These are phyloP conservation scores for Pichia thaimueangensis DNA, from an alignment of 805 yeast genomes.

Conservation along the genomic window DNA sequence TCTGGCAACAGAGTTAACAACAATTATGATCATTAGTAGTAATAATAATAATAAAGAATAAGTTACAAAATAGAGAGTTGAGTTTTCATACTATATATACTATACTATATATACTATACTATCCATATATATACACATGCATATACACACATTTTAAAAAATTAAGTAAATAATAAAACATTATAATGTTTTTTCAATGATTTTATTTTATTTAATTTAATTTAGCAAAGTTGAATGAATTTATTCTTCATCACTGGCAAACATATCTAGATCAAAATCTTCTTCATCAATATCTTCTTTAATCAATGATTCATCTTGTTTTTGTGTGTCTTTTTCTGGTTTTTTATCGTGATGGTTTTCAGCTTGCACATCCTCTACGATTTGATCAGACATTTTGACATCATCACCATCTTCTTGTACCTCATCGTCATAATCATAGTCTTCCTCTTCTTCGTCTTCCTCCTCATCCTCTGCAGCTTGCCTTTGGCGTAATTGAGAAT, in stretches of 20 bases:
- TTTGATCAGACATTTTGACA: slow-evolving; percentile 2
- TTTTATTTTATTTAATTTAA: neutral
- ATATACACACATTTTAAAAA: too few species aligned
- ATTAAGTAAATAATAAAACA: too few species aligned
- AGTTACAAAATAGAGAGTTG: too few species aligned
- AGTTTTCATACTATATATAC: too few species aligned
- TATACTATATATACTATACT: too few species aligned
- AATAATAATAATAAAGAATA: too few species aligned
- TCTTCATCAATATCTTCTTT: slow-evolving; percentile 11
- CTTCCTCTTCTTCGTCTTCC: slow-evolving; percentile 34
- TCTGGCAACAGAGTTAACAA: too few species aligned
- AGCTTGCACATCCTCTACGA: slow-evolving; percentile 4
- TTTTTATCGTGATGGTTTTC: neutral
- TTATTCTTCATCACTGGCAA: slow-evolving; percentile 11
- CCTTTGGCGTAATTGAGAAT: slow-evolving; percentile 66
- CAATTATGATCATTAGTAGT: too few species aligned
- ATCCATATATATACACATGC: too few species aligned
- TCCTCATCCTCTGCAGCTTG: slow-evolving; percentile 61
- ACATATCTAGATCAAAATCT: slow-evolving; percentile 14
- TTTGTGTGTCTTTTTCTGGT: neutral
- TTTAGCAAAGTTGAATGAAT: neutral
- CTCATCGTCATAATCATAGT: slow-evolving; percentile 7
- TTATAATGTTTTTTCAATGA: too few species aligned
- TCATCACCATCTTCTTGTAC: slow-evolving; percentile 9
- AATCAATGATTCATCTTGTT: neutral